Evolutionary conservation across 495 filamentous ascomycete genomes (phyloP).

Genomic region (Pseudotulostoma volvatum): DNA sequence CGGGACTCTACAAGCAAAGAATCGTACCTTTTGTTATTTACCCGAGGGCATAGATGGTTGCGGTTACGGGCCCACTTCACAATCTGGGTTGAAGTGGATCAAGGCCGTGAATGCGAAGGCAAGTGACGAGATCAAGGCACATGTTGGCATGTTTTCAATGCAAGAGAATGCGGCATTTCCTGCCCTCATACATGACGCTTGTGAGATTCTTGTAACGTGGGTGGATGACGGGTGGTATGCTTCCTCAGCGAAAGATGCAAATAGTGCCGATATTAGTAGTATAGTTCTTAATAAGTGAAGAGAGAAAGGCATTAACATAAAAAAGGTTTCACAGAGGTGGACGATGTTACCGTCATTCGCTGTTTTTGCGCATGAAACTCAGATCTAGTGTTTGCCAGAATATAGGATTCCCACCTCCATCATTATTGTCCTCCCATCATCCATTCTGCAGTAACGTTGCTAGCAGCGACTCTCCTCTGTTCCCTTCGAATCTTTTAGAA

Average conservation of each 20-base stretch:
- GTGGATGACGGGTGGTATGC: slow-evolving; percentile 29
- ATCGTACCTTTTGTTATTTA: slow-evolving; percentile 73
- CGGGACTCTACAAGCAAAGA: slow-evolving; percentile 25
- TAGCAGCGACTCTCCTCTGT: no score
- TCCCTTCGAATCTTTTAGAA: no score
- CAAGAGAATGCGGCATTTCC: slow-evolving; percentile 68
- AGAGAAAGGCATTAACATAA: slow-evolving; percentile 4
- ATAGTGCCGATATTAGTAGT: slow-evolving; percentile 7
- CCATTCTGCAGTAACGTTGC: no score
- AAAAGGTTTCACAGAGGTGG: slow-evolving; percentile 19
- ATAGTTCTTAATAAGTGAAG: background rate
- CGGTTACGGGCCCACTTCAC: slow-evolving; percentile 5
- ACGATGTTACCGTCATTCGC: slow-evolving; percentile 27
- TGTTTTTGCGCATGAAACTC: no score
- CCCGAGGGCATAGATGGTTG: slow-evolving; percentile 29
- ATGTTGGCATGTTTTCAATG: slow-evolving; percentile 75
- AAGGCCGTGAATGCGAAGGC: slow-evolving; percentile 63
- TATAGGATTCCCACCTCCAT: no score
- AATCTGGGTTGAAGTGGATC: slow-evolving; percentile 36
- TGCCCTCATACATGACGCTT: slow-evolving; percentile 47
- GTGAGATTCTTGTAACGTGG: slow-evolving; percentile 37
- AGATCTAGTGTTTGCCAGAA: no score
- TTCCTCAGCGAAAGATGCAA: no score
- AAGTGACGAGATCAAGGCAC: slow-evolving; percentile 62
- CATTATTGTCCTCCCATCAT: no score